Conservation (phyloP, 768 basidiomycete genomes). For the Kwoniella newhampshirensis region DNA sequence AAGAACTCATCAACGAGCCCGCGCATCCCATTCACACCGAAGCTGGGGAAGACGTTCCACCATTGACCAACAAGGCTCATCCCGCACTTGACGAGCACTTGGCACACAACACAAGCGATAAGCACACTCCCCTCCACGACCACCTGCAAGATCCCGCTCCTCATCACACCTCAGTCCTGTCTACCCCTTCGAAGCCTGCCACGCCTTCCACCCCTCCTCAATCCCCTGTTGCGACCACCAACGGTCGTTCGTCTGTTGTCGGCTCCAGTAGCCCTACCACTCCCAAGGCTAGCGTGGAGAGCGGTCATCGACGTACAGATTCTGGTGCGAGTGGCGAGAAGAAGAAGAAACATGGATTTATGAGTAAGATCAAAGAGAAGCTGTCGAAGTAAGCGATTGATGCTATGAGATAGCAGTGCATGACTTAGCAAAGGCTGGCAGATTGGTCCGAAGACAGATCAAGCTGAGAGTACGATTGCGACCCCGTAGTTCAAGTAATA, state of each 20-base stretch:
- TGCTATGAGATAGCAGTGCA: too few relatives aligned
- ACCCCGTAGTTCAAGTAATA: too few relatives aligned
- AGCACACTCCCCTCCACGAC: too few relatives aligned
- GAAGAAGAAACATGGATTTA: conserved; percentile 45
- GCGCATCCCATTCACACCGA: neutral
- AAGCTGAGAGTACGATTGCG: too few relatives aligned
- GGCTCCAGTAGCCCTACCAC: neutral
- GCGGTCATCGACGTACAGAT: conserved; percentile 5
- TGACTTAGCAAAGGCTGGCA: too few relatives aligned
- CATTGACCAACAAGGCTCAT: neutral
- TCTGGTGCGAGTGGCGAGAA: conserved; percentile 17
- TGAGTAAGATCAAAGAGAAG: conserved; percentile 44
- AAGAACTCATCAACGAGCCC: conserved; percentile 6
- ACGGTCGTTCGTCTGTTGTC: neutral
- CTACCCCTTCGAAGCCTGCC: conserved; percentile 2
- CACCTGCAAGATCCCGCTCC: neutral
- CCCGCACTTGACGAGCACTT: too few relatives aligned
- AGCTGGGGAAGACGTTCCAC: neutral
- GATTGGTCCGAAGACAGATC: too few relatives aligned
- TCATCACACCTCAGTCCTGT: neutral
- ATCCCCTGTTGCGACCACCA: neutral
- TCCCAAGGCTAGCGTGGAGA: neutral
- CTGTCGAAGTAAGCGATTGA: conserved; percentile 19
- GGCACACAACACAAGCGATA: too few relatives aligned
- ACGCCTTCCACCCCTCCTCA: neutral